These are phyloP conservation scores for Antarctomyces pellizariae DNA, from an alignment of 495 filamentous ascomycete species.

Conservation along the genomic window DNA sequence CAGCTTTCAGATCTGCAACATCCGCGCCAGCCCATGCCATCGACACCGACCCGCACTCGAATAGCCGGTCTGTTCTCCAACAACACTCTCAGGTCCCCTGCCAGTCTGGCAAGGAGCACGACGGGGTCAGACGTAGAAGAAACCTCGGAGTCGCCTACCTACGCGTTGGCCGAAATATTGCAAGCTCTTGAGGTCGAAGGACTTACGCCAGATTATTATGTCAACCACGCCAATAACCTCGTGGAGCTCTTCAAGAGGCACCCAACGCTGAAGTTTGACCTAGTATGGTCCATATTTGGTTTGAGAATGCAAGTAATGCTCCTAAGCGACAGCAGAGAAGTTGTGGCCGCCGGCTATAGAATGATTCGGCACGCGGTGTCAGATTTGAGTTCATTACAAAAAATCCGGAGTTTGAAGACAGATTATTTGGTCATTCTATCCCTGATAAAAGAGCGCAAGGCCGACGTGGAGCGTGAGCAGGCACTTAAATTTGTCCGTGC, in stretches of 20 bases:
- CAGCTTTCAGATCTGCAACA: constrained; percentile 48
- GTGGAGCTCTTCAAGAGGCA: constrained; percentile 84
- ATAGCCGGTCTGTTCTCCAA: constrained; percentile 45
- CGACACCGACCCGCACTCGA: constrained; percentile 42
- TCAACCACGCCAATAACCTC: constrained; percentile 68
- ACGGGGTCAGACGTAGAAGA: constrained; percentile 35
- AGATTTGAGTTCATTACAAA: constrained; percentile 69
- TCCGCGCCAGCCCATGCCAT: constrained; percentile 36
- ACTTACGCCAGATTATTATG: constrained; percentile 84
- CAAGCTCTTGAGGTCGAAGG: constrained; percentile 69
- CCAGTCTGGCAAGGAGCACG: constrained; percentile 28
- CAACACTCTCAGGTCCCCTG: constrained; percentile 40
- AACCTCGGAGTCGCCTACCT: constrained; percentile 58
- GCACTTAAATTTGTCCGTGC: constrained; percentile 89
- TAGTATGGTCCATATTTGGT: constrained; percentile 88
- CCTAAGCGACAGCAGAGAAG: constrained; percentile 81
- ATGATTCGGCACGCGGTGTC: constrained; percentile 87
- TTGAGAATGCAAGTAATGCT: constrained; percentile 85
- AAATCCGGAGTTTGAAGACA: constrained; percentile 65
- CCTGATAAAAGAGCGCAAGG: constrained; percentile 81
- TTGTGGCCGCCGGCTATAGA: constrained; percentile 83
- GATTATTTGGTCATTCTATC: constrained; percentile 83
- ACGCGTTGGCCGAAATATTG: constrained; percentile 67
- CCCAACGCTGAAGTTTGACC: constrained; percentile 82
- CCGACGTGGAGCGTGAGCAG: constrained; percentile 89